Evolutionary conservation across 768 basidiomycete species (phyloP), one percentile per base, ranked within the genome.

Genomic region (Termitomyces sp.): DNA sequence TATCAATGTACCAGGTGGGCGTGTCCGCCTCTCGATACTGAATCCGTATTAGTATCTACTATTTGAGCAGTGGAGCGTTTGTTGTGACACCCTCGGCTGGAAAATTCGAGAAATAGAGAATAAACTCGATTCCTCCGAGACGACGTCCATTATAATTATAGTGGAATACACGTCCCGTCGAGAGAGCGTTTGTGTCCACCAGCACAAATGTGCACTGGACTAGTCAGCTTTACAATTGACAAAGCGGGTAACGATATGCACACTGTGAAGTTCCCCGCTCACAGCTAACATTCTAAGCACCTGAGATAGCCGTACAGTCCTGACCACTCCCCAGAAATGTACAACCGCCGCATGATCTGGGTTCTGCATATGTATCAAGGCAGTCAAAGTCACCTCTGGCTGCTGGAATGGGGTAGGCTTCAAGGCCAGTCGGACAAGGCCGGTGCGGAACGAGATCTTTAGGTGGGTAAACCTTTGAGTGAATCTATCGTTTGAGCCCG

Each of bases 251-350:
- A 34, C 17, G 53, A 26, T 40, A 19, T 22, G 75, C 79, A 53
- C 60, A 87, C 84, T 45, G 68, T 68, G 67, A 84, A 87, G 56
- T 64, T 64, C 30, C 78, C 78, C 65, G 65, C 47, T 82, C 76
- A 68, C 90, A 93, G n/a, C 79, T 81, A 62, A 90, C 86, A 64
- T 83, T 83, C n/a, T n/a, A n/a, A n/a, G n/a, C n/a, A n/a, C n/a
- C 78, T 44, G 70, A 58, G 60, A 92, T 89, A 44, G 76, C 70
- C 17, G 83, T 83, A 68, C 89, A 93, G 67, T 93, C 86, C 66
- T 82, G 71, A 24, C n/a, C n/a, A n/a, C n/a, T n/a, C 90, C 90
- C 82, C n/a, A 78, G 68, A 84, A 14, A 44, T 26, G 24, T n/a
- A n/a, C n/a, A n/a, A n/a, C n/a, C n/a, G n/a, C n/a, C 43, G 24